Conservation (phyloP, 176 grass and related monocot genomes). For the maize (Zea mays) region DNA sequence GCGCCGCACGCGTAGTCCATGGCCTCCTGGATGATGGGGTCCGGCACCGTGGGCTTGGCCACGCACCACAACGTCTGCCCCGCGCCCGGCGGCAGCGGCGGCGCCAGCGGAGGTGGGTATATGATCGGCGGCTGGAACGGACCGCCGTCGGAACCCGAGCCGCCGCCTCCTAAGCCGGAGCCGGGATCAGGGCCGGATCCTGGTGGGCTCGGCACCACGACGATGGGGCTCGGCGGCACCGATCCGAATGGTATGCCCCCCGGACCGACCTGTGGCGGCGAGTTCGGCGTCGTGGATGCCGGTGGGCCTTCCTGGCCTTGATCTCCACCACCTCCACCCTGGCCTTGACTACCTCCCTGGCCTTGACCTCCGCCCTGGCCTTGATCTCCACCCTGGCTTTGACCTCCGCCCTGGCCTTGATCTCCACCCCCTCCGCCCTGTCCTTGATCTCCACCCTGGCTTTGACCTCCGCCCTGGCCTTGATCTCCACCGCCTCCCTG, state of each 20-base stretch:
- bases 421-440: too few species aligned
- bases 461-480: too few species aligned
- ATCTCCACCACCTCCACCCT: neutral
- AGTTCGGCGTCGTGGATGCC: constrained; percentile 8
- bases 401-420: too few species aligned
- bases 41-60: constrained; percentile 88
- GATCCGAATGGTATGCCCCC: constrained; percentile 27
- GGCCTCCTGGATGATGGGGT: too few species aligned
- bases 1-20: too few species aligned
- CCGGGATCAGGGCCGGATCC: neutral
- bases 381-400: too few species aligned
- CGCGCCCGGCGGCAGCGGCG: constrained; percentile 41
- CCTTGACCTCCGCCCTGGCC: too few species aligned
- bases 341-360: neutral
- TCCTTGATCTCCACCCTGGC: too few species aligned
- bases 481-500: too few species aligned
- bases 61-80: constrained; percentile 73
- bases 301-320: constrained; percentile 17
- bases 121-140: constrained; percentile 72
- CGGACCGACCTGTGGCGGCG: constrained; percentile 31
- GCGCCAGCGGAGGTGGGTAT: constrained; percentile 73
- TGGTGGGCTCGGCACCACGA: constrained; percentile 37
- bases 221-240: constrained; percentile 39
- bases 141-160: neutral
- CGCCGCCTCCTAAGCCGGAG: neutral